Percentiles rank a stretch among this genome's conserved stretches.
phyloP scores from a whole-genome alignment of 1,284 basidiomycete species.

The Porogramme epimiltina region DNA sequence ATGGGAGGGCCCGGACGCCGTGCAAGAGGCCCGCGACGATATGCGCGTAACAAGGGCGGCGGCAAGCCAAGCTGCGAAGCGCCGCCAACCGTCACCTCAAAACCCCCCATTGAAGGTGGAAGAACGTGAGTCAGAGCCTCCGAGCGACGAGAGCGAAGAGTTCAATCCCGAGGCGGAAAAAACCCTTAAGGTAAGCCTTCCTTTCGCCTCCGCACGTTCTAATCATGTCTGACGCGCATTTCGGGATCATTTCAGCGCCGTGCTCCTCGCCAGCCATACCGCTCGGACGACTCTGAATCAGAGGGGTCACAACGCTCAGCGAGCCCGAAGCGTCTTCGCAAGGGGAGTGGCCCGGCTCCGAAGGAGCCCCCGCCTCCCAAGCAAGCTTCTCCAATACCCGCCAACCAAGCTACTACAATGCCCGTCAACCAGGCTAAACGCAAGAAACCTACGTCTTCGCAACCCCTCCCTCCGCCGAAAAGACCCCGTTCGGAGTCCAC shows the following conservation, averaged over 20 bases:
- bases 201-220: too few relatives aligned
- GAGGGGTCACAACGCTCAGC: conserved; percentile 20
- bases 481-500: conserved; percentile 41
- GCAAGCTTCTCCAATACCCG: conserved; percentile 5
- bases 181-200: conserved; percentile 46
- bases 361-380: conserved; percentile 4
- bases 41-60: background rate
- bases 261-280: conserved; percentile 37
- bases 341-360: conserved; percentile 8
- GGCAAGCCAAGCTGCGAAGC: conserved; percentile 13
- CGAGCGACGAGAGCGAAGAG: conserved; percentile 63
- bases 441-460: conserved; percentile 39
- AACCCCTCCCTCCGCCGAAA: conserved; percentile 33
- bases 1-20: conserved; percentile 66
- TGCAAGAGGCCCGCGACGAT: conserved; percentile 41
- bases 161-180: conserved; percentile 57
- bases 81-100: background rate
- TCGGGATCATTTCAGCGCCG: conserved; percentile 15
- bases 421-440: conserved; percentile 39
- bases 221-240: background rate
- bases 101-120: conserved; percentile 10
- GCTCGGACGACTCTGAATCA: conserved; percentile 46
- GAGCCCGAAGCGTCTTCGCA: conserved; percentile 23
- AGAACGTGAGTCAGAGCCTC: conserved; percentile 42
- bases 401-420: conserved; percentile 25